These are phyloP conservation scores for Musa acuminata DNA, from an alignment of 176 grass and related monocot genomes.

Conservation along the genomic window DNA sequence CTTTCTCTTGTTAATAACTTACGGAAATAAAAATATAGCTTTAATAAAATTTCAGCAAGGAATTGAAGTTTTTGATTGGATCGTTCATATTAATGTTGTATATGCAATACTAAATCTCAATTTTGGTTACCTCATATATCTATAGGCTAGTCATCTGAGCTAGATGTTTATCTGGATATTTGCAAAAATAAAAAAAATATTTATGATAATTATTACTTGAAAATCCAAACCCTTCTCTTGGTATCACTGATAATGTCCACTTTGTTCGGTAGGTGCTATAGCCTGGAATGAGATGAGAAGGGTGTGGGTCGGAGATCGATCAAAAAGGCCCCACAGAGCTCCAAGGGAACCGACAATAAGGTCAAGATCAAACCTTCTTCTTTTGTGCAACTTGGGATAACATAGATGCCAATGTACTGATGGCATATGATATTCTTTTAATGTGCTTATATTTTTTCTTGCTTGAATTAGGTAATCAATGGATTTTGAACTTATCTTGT, in stretches of 20 bases:
- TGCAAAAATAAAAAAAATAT: not conserved
- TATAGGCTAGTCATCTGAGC: not conserved
- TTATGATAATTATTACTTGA: not conserved
- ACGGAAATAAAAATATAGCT: no score
- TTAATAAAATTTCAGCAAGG: no score
- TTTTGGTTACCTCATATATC: not conserved
- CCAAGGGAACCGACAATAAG: constrained; percentile 10
- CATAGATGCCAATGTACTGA: no score
- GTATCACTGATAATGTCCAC: not conserved
- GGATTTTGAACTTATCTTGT: no score
- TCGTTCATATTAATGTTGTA: no score
- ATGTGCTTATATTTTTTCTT: no score
- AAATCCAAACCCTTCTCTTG: not conserved
- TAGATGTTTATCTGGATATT: not conserved
- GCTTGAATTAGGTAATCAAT: no score
- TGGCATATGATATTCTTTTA: no score
- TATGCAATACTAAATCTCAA: no score
- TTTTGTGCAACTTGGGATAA: no score
- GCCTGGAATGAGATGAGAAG: constrained; percentile 8
- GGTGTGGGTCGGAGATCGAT: constrained; percentile 1
- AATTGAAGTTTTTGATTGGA: no score
- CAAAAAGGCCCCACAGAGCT: not conserved
- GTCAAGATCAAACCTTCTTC: not conserved
- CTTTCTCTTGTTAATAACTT: no score
- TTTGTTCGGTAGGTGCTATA: not conserved